These are phyloP conservation scores for Fusarium mangiferae DNA, from an alignment of 2,329 filamentous ascomycete genomes.

Conservation along the genomic window DNA sequence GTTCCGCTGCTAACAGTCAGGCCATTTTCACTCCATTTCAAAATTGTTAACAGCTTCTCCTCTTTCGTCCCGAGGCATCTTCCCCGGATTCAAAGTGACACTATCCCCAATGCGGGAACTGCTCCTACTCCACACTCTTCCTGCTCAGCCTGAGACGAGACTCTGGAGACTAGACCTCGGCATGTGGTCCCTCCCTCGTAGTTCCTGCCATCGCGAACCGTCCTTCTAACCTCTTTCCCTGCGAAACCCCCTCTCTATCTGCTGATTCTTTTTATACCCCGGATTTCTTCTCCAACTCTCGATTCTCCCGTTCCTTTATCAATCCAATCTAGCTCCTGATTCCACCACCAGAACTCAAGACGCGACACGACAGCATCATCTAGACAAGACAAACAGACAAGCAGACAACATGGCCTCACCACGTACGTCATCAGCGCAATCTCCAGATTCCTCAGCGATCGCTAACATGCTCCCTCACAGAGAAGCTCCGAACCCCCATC, in stretches of 20 bases:
- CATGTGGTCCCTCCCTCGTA: constrained; percentile 27
- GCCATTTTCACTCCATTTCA: background rate
- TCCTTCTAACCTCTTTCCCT: constrained; percentile 16
- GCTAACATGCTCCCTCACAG: constrained; percentile 39
- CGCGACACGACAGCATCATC: constrained; percentile 17
- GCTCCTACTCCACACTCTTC: constrained; percentile 18
- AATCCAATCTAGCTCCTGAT: background rate
- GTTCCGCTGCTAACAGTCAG: background rate
- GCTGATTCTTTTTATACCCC: constrained; percentile 41
- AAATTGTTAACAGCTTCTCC: constrained; percentile 10
- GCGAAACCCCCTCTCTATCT: constrained; percentile 25
- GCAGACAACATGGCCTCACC: constrained; percentile 76
- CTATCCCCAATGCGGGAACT: constrained; percentile 29
- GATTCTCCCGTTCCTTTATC: background rate
- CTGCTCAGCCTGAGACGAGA: constrained; percentile 15
- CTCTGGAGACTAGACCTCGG: constrained; percentile 38
- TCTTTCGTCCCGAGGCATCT: constrained; percentile 41
- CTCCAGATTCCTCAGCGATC: background rate
- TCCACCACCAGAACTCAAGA: constrained; percentile 9
- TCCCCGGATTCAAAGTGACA: constrained; percentile 39
- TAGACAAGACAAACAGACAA: constrained; percentile 4
- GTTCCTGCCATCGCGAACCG: constrained; percentile 10
- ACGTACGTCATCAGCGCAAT: constrained; percentile 68
- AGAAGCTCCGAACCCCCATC: constrained; percentile 82
- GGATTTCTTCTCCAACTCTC: background rate